Evolutionary conservation across 305 asterid genomes (phyloP).

Genomic region (Fraxinus greggii): DNA sequence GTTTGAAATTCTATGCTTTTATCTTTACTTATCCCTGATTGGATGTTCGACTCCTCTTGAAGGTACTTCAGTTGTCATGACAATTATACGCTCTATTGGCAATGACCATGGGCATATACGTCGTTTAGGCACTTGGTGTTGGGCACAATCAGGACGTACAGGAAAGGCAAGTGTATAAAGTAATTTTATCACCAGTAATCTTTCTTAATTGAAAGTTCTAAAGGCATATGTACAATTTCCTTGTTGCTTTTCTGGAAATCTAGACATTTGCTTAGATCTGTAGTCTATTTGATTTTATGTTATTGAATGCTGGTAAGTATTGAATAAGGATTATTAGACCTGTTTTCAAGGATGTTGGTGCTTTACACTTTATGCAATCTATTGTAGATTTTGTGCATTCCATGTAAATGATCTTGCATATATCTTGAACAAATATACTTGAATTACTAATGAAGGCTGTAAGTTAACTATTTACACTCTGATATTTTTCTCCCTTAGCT

Average conservation of each 20-base stretch:
- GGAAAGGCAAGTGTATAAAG: slow-evolving; percentile 71
- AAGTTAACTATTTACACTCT: not conserved
- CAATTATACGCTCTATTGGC: slow-evolving; percentile 86
- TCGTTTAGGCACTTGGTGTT: slow-evolving; percentile 86
- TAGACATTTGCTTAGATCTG: not conserved
- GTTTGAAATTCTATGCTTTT: slow-evolving; percentile 2
- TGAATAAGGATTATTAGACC: not conserved
- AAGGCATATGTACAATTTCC: slow-evolving; percentile 17
- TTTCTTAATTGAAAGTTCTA: slow-evolving; percentile 2
- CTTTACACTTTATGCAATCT: not conserved
- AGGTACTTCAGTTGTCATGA: slow-evolving; percentile 94
- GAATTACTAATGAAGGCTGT: slow-evolving; percentile 10
- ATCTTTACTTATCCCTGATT: slow-evolving; percentile 3
- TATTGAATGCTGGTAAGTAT: not conserved
- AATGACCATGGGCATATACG: slow-evolving; percentile 79
- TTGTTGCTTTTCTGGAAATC: not conserved
- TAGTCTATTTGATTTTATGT: not conserved
- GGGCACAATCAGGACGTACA: slow-evolving; percentile 81
- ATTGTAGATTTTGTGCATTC: not conserved
- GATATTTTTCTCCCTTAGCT: slow-evolving; percentile 1
- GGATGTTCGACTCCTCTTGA: slow-evolving; percentile 29
- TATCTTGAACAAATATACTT: not conserved
- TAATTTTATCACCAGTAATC: slow-evolving; percentile 4
- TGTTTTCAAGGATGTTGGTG: not conserved
- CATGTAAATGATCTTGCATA: not conserved